Evolutionary conservation across 768 basidiomycete species (phyloP).

Genomic region (Rhodotorula kratochvilovae): DNA sequence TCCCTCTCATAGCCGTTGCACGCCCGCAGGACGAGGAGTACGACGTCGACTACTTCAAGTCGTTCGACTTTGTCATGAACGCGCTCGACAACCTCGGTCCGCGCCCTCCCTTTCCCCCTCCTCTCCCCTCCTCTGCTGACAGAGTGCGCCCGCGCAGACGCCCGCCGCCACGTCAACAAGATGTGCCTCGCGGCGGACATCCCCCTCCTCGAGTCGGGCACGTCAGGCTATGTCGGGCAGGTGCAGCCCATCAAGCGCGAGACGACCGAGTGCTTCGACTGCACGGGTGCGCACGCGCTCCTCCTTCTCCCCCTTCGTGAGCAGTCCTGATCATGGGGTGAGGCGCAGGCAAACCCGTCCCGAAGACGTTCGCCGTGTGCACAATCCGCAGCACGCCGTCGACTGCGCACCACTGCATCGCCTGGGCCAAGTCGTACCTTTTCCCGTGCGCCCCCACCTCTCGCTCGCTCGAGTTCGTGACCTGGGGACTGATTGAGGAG

Average conservation of each 20-base stretch:
- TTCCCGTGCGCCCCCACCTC: slow-evolving; percentile 58
- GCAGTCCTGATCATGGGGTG: too few relatives aligned
- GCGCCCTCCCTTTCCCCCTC: neutral
- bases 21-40: slow-evolving; percentile 50
- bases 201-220: slow-evolving; percentile 91
- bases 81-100: slow-evolving; percentile 78
- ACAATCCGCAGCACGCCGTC: slow-evolving; percentile 95
- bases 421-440: slow-evolving; percentile 97
- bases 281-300: slow-evolving; percentile 50
- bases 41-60: slow-evolving; percentile 81
- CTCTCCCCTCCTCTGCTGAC: neutral
- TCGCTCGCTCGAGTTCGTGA: neutral
- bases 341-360: slow-evolving; percentile 63
- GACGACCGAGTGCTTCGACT: slow-evolving; percentile 90
- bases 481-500: neutral
- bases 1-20: too few relatives aligned
- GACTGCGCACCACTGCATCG: slow-evolving; percentile 96
- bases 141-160: slow-evolving; percentile 58
- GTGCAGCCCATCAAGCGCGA: slow-evolving; percentile 97
- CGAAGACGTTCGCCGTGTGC: slow-evolving; percentile 93
- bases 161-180: slow-evolving; percentile 89
- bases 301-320: neutral
- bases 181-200: slow-evolving; percentile 92
- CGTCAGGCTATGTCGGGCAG: slow-evolving; percentile 93
- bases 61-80: slow-evolving; percentile 88